Evolutionary conservation across 73 alveolate species (phyloP).

Genomic region (Paramecium tetraurelia): DNA sequence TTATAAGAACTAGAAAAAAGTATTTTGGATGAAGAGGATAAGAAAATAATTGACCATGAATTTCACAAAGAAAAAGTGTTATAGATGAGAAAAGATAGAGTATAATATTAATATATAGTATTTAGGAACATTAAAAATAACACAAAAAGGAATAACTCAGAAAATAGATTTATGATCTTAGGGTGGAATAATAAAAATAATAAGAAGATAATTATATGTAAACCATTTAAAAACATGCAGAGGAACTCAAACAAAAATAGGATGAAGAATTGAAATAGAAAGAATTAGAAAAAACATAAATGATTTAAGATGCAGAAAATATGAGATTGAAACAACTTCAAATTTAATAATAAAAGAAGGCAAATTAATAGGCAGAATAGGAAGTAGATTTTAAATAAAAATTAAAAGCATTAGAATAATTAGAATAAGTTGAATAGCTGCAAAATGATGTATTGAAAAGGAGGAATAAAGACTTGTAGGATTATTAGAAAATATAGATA

Average conservation of each 20-base stretch:
- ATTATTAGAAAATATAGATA: background rate
- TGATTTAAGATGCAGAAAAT: slow-evolving; percentile 12
- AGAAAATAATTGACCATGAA: background rate
- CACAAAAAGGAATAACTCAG: background rate
- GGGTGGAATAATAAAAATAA: background rate
- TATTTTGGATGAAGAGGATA: background rate
- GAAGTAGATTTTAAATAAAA: slow-evolving; percentile 12
- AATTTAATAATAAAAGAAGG: background rate
- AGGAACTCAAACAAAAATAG: background rate
- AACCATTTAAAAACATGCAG: background rate
- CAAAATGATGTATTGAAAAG: slow-evolving; percentile 2
- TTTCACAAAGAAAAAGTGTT: background rate
- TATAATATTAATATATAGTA: background rate
- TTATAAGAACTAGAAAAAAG: background rate
- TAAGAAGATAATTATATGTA: slow-evolving; percentile 12
- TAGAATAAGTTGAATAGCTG: background rate
- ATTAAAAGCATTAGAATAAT: background rate
- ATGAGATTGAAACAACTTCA: background rate
- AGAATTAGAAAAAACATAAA: background rate
- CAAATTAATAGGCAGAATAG: background rate
- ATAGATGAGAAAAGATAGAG: slow-evolving; percentile 49
- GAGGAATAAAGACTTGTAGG: slow-evolving; percentile 20
- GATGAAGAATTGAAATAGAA: background rate
- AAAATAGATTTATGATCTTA: slow-evolving; percentile 23
- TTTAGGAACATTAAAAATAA: background rate